phyloP scores from a whole-genome alignment of 768 basidiomycete species.

The Neoboletus subvelutipes region DNA sequence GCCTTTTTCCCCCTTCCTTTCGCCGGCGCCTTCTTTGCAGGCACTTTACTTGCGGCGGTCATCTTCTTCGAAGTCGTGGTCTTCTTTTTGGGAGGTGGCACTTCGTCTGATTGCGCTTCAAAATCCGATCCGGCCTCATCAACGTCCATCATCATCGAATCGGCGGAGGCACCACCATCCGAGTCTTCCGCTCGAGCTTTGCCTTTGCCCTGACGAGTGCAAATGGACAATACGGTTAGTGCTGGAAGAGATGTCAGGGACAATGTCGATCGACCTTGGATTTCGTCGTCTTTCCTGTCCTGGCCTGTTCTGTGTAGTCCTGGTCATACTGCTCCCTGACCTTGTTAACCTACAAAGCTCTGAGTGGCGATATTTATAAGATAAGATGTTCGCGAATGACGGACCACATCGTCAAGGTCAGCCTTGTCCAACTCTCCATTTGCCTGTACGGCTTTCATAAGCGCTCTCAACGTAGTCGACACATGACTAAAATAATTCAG shows the following conservation, averaged over 20 bases:
- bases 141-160: slow-evolving; percentile 80
- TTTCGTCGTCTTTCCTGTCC: slow-evolving; percentile 38
- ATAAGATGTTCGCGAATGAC: slow-evolving; percentile 18
- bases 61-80: slow-evolving; percentile 36
- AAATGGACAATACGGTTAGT: not conserved
- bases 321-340: slow-evolving; percentile 72
- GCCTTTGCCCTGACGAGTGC: slow-evolving; percentile 46
- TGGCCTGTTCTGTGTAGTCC: slow-evolving; percentile 52
- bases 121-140: slow-evolving; percentile 55
- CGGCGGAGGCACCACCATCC: slow-evolving; percentile 48
- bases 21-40: slow-evolving; percentile 47
- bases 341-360: slow-evolving; percentile 51
- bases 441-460: slow-evolving; percentile 70
- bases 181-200: slow-evolving; percentile 51
- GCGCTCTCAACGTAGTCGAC: slow-evolving; percentile 48
- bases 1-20: slow-evolving; percentile 58
- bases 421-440: slow-evolving; percentile 69
- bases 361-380: not conserved
- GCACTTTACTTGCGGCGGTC: slow-evolving; percentile 29
- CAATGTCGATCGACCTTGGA: slow-evolving; percentile 40
- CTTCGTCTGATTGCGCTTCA: slow-evolving; percentile 43
- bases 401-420: slow-evolving; percentile 70
- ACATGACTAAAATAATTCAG: slow-evolving; percentile 57
- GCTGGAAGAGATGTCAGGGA: not conserved
- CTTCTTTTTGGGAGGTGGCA: slow-evolving; percentile 45